Conservation (phyloP, 1,139 yeast species). For the Pichia cactophila region DNA sequence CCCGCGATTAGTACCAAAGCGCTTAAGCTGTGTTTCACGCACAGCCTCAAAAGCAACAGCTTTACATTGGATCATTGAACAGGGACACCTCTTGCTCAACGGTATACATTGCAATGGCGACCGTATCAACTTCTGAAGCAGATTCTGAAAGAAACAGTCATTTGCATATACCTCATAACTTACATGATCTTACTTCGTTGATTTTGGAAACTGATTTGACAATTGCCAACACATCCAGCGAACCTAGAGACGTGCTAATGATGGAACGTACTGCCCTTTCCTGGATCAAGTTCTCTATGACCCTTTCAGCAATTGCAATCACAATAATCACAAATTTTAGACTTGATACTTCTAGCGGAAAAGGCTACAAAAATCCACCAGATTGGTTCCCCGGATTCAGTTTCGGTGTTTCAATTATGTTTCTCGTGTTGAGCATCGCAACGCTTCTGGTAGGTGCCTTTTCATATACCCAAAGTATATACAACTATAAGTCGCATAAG, state of each 20-base stretch:
- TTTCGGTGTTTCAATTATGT: conserved; percentile 29
- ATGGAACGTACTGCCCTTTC: conserved; percentile 52
- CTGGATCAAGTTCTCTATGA: conserved; percentile 44
- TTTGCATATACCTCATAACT: not conserved
- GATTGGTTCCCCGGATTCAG: conserved; percentile 22
- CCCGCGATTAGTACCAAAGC: too few relatives aligned
- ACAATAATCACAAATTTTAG: conserved; percentile 47
- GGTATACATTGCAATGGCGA: not conserved
- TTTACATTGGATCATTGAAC: too few relatives aligned
- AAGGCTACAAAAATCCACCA: not conserved
- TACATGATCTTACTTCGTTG: not conserved
- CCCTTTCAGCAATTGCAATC: conserved; percentile 44
- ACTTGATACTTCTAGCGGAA: conserved; percentile 29
- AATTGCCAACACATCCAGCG: conserved; percentile 41
- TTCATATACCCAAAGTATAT: conserved; percentile 42
- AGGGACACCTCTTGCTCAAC: too few relatives aligned
- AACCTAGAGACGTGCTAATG: conserved; percentile 57
- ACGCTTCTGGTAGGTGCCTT: conserved; percentile 36
- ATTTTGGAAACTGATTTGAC: conserved; percentile 23
- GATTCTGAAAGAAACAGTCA: not conserved
- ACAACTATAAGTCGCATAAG: conserved; percentile 37
- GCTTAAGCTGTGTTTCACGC: too few relatives aligned
- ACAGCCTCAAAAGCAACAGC: too few relatives aligned
- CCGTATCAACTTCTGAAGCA: not conserved
- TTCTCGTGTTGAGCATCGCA: conserved; percentile 35